These are phyloP conservation scores for Aspergillus ibericus DNA, from an alignment of 2,329 filamentous ascomycete species.

Conservation along the genomic window DNA sequence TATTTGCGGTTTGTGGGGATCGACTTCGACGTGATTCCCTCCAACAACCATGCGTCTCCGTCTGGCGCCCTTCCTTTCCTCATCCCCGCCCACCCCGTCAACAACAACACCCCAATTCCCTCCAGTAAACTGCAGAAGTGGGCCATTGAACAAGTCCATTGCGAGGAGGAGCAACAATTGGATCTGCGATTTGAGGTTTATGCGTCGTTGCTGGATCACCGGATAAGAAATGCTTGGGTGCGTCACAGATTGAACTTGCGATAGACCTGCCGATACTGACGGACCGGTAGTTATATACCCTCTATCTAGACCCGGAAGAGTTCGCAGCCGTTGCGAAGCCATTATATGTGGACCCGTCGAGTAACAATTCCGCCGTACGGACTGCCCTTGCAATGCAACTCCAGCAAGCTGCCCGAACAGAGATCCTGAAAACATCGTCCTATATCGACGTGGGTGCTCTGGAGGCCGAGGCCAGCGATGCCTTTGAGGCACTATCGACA, in stretches of 20 bases:
- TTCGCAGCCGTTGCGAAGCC: constrained; percentile 62
- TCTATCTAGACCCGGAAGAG: constrained; percentile 75
- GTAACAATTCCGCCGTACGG: constrained; percentile 62
- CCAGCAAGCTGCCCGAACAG: constrained; percentile 68
- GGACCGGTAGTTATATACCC: constrained; percentile 63
- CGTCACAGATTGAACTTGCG: constrained; percentile 20
- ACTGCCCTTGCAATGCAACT: constrained; percentile 65
- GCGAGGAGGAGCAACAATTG: constrained; percentile 50
- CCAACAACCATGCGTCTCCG: constrained; percentile 91
- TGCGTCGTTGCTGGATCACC: constrained; percentile 70
- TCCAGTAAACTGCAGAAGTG: constrained; percentile 70
- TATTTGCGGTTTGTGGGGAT: constrained; percentile 77
- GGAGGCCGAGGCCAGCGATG: constrained; percentile 61
- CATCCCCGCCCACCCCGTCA: constrained; percentile 55
- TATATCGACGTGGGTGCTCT: constrained; percentile 59
- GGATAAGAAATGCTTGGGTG: constrained; percentile 84
- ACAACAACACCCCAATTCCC: constrained; percentile 52
- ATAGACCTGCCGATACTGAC: constrained; percentile 4
- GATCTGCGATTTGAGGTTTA: constrained; percentile 70
- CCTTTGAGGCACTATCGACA: constrained; percentile 62
- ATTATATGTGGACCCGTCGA: constrained; percentile 69
- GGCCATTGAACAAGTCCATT: constrained; percentile 54
- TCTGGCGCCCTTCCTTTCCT: constrained; percentile 87
- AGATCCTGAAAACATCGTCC: constrained; percentile 64
- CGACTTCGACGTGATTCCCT: constrained; percentile 65